Conservation (phyloP, 2,329 filamentous ascomycete genomes). For the Ilyonectria destructans region DNA sequence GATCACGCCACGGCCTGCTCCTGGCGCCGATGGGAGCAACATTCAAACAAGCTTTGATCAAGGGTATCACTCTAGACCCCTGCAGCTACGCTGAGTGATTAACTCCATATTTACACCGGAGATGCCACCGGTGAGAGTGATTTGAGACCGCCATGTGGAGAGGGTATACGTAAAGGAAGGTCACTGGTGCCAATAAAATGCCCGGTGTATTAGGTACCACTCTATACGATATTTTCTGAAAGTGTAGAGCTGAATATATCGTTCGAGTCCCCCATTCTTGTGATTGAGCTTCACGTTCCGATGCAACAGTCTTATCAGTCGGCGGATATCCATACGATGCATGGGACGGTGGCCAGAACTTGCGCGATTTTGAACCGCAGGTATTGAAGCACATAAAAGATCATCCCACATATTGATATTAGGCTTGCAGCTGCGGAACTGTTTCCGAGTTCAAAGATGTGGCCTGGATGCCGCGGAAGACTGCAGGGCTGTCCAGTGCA, state of each 20-base stretch:
- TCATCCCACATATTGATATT: background rate
- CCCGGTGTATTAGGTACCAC: too few species aligned
- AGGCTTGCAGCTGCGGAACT: too few species aligned
- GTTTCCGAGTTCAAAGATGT: too few species aligned
- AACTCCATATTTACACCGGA: background rate
- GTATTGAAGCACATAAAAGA: background rate
- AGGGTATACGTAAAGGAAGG: background rate
- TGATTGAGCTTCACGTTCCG: background rate
- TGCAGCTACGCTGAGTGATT: background rate
- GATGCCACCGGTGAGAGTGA: background rate
- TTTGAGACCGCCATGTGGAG: background rate
- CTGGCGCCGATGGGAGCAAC: too few species aligned
- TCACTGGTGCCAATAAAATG: background rate
- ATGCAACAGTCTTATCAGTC: background rate
- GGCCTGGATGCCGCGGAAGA: too few species aligned
- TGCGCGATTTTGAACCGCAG: background rate
- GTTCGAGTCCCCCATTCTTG: background rate
- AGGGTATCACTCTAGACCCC: background rate
- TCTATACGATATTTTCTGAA: too few species aligned
- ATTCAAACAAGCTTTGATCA: too few species aligned
- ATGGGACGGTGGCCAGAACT: background rate
- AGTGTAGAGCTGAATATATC: too few species aligned
- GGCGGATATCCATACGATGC: background rate
- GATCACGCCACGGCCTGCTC: too few species aligned
- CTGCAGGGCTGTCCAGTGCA: too few species aligned